Conservation (phyloP, 2,329 filamentous ascomycete genomes). For the Sarocladiaceae sp. region DNA sequence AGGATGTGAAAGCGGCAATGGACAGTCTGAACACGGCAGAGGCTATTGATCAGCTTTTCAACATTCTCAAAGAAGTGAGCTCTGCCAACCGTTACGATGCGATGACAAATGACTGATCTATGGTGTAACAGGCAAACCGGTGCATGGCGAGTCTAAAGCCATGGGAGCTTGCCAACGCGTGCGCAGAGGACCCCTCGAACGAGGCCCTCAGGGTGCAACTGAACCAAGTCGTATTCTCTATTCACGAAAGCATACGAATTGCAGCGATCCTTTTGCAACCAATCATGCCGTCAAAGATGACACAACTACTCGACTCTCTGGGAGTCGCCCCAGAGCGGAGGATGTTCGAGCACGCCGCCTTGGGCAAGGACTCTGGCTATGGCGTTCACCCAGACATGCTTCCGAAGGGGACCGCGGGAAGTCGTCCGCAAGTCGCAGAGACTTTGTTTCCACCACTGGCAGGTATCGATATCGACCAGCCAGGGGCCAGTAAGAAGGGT, state of each 20-base stretch:
- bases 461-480: conserved; percentile 5
- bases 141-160: conserved; percentile 56
- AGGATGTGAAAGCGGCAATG: conserved; percentile 44
- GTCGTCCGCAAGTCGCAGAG: conserved; percentile 32
- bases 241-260: conserved; percentile 71
- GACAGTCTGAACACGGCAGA: conserved; percentile 53
- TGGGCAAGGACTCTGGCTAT: conserved; percentile 64
- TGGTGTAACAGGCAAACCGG: conserved; percentile 29
- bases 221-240: conserved; percentile 60
- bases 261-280: conserved; percentile 81
- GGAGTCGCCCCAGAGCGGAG: conserved; percentile 61
- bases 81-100: too few relatives aligned
- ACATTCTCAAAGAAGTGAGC: conserved; percentile 51
- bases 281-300: conserved; percentile 77
- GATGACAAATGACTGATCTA: too few relatives aligned
- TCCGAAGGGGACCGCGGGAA: conserved; percentile 18
- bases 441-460: conserved; percentile 43
- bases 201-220: conserved; percentile 21
- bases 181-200: neutral
- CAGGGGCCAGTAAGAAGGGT: conserved; percentile 1
- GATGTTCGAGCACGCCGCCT: conserved; percentile 52
- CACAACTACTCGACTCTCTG: conserved; percentile 67
- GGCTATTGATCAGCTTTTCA: conserved; percentile 60
- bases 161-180: conserved; percentile 49
- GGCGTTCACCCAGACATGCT: conserved; percentile 36